Percentiles rank a stretch among this genome's conserved stretches.
phyloP scores from a whole-genome alignment of 495 filamentous ascomycete species.

The Terfezia boudieri region DNA sequence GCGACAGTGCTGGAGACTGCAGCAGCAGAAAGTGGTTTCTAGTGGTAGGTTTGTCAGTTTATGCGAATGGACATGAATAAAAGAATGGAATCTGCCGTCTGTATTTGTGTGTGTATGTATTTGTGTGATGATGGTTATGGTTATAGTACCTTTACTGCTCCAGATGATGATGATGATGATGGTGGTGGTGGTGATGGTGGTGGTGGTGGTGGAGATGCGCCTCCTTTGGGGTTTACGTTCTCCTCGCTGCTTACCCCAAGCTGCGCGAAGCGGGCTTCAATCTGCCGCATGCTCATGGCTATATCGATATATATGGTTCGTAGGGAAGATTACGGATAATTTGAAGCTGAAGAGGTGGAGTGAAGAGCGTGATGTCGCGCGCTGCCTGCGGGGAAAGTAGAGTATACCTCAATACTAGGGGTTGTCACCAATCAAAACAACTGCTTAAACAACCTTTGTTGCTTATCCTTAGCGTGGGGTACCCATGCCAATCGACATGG shows the following conservation, averaged over 20 bases:
- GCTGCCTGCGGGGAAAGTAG: too few relatives aligned
- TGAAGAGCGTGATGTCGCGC: too few relatives aligned
- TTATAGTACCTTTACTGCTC: constrained; percentile 4
- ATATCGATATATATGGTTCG: neutral
- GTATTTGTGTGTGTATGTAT: constrained; percentile 5
- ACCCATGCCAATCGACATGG: too few relatives aligned
- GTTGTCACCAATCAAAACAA: too few relatives aligned
- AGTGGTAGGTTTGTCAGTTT: too few relatives aligned
- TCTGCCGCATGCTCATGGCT: constrained; percentile 33
- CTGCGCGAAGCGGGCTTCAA: constrained; percentile 65
- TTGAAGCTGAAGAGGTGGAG: too few relatives aligned
- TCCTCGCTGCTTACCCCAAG: constrained; percentile 68
- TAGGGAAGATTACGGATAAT: too few relatives aligned
- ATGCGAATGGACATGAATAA: neutral
- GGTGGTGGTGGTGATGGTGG: neutral
- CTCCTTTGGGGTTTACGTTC: constrained; percentile 22
- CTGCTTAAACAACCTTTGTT: too few relatives aligned
- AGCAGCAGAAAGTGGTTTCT: constrained; percentile 24
- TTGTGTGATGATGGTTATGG: constrained; percentile 17
- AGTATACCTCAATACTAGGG: too few relatives aligned
- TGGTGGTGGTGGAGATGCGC: neutral
- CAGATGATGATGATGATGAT: neutral
- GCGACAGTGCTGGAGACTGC: constrained; percentile 32
- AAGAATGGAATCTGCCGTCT: neutral
- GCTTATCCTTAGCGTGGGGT: too few relatives aligned